A percentile compares a stretch with the other conserved stretches of the same genome.
phyloP scores from a whole-genome alignment of 805 yeast genomes.

The Wickerhamiella allomyrinae region DNA sequence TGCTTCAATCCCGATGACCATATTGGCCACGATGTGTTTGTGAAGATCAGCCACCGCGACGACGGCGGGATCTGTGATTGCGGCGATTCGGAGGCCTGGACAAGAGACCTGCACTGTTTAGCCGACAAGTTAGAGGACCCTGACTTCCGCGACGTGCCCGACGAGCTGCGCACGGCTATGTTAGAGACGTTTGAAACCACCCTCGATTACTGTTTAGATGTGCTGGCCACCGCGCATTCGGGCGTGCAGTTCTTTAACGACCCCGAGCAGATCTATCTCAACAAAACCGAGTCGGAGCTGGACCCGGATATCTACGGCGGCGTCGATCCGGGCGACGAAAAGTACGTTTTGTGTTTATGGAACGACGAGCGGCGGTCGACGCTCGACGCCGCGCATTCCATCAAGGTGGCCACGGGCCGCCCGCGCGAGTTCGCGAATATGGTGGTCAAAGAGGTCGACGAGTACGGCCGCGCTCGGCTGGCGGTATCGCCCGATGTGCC shows the following conservation, averaged over 20 bases:
- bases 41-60: slow-evolving; percentile 42
- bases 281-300: slow-evolving; percentile 25
- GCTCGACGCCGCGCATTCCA: slow-evolving; percentile 55
- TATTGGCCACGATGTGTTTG: slow-evolving; percentile 54
- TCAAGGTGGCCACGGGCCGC: slow-evolving; percentile 49
- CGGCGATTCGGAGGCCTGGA: slow-evolving; percentile 83
- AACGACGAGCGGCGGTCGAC: slow-evolving; percentile 70
- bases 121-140: slow-evolving; percentile 21
- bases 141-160: slow-evolving; percentile 28
- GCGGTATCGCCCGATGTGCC: slow-evolving; percentile 39
- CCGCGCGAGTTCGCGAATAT: slow-evolving; percentile 51
- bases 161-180: slow-evolving; percentile 40
- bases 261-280: slow-evolving; percentile 19
- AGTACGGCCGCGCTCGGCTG: slow-evolving; percentile 56
- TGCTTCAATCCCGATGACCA: slow-evolving; percentile 65
- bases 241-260: slow-evolving; percentile 17
- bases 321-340: slow-evolving; percentile 32
- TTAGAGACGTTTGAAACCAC: slow-evolving; percentile 15
- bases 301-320: slow-evolving; percentile 34
- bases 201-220: slow-evolving; percentile 24
- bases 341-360: slow-evolving; percentile 47
- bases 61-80: slow-evolving; percentile 79
- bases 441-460: slow-evolving; percentile 52
- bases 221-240: slow-evolving; percentile 17
- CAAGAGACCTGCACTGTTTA: slow-evolving; percentile 36